phyloP scores from a whole-genome alignment of 2,329 filamentous ascomycete genomes.

The Biscogniauxia sp. region DNA sequence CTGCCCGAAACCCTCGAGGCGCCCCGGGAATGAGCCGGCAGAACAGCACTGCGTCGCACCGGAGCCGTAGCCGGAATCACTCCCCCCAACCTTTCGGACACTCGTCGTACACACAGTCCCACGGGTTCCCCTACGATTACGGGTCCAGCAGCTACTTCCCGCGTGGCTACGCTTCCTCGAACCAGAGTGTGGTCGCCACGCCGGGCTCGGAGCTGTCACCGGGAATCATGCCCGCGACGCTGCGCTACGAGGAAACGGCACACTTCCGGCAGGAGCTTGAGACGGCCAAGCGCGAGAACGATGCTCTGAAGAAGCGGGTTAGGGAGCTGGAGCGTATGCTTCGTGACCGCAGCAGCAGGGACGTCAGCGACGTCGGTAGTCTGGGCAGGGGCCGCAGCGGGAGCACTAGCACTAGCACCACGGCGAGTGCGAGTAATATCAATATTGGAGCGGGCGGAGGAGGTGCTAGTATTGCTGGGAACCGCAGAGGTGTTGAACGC shows the following conservation, averaged over 20 bases:
- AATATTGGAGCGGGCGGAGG: constrained; percentile 26
- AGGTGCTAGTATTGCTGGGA: constrained; percentile 45
- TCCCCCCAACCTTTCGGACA: constrained; percentile 33
- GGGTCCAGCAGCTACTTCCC: constrained; percentile 33
- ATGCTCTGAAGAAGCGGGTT: constrained; percentile 57
- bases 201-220: constrained; percentile 50
- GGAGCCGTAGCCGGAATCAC: constrained; percentile 45
- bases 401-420: constrained; percentile 54
- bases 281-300: constrained; percentile 61
- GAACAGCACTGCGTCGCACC: constrained; percentile 53
- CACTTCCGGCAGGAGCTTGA: constrained; percentile 61
- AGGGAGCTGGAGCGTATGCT: constrained; percentile 60
- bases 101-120: constrained; percentile 47
- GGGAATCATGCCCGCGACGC: constrained; percentile 53
- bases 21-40: constrained; percentile 45
- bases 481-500: constrained; percentile 39
- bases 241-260: constrained; percentile 61
- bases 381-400: constrained; percentile 40
- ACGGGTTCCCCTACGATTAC: constrained; percentile 37
- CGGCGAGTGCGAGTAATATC: constrained; percentile 40
- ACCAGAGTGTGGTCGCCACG: constrained; percentile 39
- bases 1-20: constrained; percentile 43
- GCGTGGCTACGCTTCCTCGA: constrained; percentile 35
- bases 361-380: constrained; percentile 22
- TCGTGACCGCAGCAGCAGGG: constrained; percentile 46